phyloP scores from a whole-genome alignment of 345 rosid species.

The Turritis glabra region DNA sequence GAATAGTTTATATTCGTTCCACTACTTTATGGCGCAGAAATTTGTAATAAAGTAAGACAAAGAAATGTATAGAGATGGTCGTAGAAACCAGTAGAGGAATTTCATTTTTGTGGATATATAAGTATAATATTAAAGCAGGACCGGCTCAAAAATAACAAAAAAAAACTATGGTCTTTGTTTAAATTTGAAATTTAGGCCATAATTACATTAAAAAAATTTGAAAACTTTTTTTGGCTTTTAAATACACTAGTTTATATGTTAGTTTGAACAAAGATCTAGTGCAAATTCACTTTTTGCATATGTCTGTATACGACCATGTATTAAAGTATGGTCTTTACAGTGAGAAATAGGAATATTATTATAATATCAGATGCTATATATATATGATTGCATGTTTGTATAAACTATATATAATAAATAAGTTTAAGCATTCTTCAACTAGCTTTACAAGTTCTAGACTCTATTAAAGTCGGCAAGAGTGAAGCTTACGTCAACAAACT shows the following conservation, averaged over 20 bases:
- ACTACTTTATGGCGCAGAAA: conserved; percentile 13
- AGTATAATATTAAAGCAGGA: not conserved
- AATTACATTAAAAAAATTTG: too few relatives aligned
- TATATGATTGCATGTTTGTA: not conserved
- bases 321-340: not conserved
- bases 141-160: too few relatives aligned
- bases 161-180: too few relatives aligned
- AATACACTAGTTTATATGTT: too few relatives aligned
- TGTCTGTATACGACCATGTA: too few relatives aligned
- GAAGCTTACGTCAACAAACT: not conserved
- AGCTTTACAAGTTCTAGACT: conserved; percentile 8
- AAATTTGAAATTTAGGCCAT: too few relatives aligned
- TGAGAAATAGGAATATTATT: not conserved
- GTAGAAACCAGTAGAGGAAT: conserved; percentile 22
- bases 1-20: conserved; percentile 17
- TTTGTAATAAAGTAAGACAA: not conserved
- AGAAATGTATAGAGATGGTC: not conserved
- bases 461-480: not conserved
- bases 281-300: too few relatives aligned
- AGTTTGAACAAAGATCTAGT: too few relatives aligned
- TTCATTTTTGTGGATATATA: not conserved
- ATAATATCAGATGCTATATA: not conserved
- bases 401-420: not conserved
- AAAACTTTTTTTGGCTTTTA: too few relatives aligned
- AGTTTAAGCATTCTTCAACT: not conserved